Evolutionary conservation across 768 basidiomycete genomes (phyloP).

Genomic region (Calvatia gigantea): DNA sequence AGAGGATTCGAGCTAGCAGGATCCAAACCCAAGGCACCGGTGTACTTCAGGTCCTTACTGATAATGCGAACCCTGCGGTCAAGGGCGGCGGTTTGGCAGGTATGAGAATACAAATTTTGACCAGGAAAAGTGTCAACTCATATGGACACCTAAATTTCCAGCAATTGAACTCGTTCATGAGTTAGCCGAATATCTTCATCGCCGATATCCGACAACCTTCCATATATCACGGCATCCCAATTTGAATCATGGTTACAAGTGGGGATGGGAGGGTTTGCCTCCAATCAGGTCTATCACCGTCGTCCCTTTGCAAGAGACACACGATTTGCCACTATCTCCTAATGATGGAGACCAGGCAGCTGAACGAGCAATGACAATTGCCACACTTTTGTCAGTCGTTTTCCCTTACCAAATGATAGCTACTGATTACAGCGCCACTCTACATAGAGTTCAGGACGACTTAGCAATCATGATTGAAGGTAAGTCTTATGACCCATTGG

Average conservation of each 20-base stretch:
- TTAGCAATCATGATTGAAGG: slow-evolving; percentile 61
- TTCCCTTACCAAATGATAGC: background rate
- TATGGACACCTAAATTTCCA: slow-evolving; percentile 19
- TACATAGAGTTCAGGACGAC: slow-evolving; percentile 55
- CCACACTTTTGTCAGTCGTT: slow-evolving; percentile 55
- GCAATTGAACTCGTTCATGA: slow-evolving; percentile 69
- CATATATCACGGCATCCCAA: slow-evolving; percentile 40
- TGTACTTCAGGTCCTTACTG: slow-evolving; percentile 46
- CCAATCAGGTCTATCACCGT: slow-evolving; percentile 52
- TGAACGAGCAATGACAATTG: slow-evolving; percentile 57
- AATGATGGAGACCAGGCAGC: slow-evolving; percentile 31
- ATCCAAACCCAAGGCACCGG: slow-evolving; percentile 47
- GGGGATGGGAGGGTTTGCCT: slow-evolving; percentile 42
- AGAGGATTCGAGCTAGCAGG: slow-evolving; percentile 56
- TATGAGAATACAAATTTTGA: slow-evolving; percentile 15
- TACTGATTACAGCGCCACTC: background rate
- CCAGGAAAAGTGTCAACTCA: background rate
- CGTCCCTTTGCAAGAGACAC: slow-evolving; percentile 42
- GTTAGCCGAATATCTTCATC: slow-evolving; percentile 60
- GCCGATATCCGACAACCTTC: slow-evolving; percentile 60
- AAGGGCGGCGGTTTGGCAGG: slow-evolving; percentile 38
- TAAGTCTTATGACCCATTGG: slow-evolving; percentile 14
- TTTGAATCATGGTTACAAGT: slow-evolving; percentile 17
- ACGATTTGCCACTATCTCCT: slow-evolving; percentile 42
- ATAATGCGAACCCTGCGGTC: slow-evolving; percentile 33